Evolutionary conservation across 768 basidiomycete species (phyloP), one percentile per base, ranked within the genome.

Genomic region (Cantharellus anzutake): DNA sequence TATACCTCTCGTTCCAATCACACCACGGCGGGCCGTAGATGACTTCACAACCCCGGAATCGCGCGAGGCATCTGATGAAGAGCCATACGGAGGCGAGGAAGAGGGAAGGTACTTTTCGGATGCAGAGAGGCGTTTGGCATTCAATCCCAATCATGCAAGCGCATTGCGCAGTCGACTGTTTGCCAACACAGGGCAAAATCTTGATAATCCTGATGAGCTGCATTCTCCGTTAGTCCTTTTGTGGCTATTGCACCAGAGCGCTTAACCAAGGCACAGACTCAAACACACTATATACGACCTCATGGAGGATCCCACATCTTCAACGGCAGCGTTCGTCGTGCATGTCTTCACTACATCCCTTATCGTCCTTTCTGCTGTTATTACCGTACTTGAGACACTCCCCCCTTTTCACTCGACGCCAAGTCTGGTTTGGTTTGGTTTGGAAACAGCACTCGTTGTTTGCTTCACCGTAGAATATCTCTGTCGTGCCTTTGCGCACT

Each of bases 381-480:
- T 89, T 37, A 89, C 86, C 0, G 74, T 87, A 3, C 71, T 89
- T 35, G 86, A 89, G 69, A 89, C 87, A 0, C 81, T 89, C 1
- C 86, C 84, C 0, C 76, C 79, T 1, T 81, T 88, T 63, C 85
- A 85, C 67, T 76, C 77, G 5, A 79, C 82, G 2, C 78, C 81
- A 2, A 79, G 77, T 11, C 73, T 80, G 42, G 73, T 84, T 4
- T 89, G 91, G 80, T 94, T 94, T 62, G 91, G 91, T 1, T 67
- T 90, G 29, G 91, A 93, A 71, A 90, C 89, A 16, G 81, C 77
- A 57, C 70, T 93, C 5, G 90, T 93, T 35, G 80, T 82, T 55
- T 68, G 92, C 2, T 94, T 93, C 69, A 92, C 91, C 0, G 74
- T 89, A 60, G 91, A 96, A 70, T 93, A 87, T 67, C 68, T 83